Evolutionary conservation across 2,329 filamentous ascomycete genomes (phyloP), one percentile per base, ranked within the genome.

Genomic region (Tolypocladium inflatum): DNA sequence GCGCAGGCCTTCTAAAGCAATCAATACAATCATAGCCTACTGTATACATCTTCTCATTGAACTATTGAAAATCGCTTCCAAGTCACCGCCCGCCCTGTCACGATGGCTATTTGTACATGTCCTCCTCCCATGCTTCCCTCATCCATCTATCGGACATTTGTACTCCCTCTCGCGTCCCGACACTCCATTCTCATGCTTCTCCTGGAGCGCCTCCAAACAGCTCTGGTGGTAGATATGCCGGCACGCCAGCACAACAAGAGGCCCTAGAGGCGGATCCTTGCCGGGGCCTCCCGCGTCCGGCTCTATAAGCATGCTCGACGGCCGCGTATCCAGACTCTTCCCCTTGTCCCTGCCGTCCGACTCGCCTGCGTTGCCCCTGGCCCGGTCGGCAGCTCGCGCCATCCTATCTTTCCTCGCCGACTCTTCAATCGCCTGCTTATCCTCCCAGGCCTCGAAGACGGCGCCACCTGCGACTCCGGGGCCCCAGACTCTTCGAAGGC

Each of bases 401-500:
- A 77, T 78, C 61, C 68, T 72, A 59, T 76, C 75, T 62, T 71
- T 74, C 65, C 77, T 76, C 59, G 72, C 77, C 63, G 67, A 66
- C 17, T 78, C 74, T 56, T 83, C 80, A 1, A 71, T 64, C 1
- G 73, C 73, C 63, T 82, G 79, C 63, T 77, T 82, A 57, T 81
- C 80, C 70, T 94, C 86, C 91, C 91, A 97, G 1, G 86, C 86
- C 55, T 89, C 86, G 78, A 91, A 96, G 1, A 96, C 81, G 42
- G 85, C 81, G 0, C 84, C 81, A 0, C 89, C 88, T 3, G 72
- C 68, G 0, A 91, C 87, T 0, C 91, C 92, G 0, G 92, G 91
- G 0, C 94, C 95, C 93, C 94, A 99, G 2, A 91, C 82, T 8
- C 92, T 80, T 54, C 83, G 83, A 54, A 87, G 86, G 65, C 95